Base-by-base conservation (phyloP, 345 rosid species). In the Hibiscus syriacus region DNA sequence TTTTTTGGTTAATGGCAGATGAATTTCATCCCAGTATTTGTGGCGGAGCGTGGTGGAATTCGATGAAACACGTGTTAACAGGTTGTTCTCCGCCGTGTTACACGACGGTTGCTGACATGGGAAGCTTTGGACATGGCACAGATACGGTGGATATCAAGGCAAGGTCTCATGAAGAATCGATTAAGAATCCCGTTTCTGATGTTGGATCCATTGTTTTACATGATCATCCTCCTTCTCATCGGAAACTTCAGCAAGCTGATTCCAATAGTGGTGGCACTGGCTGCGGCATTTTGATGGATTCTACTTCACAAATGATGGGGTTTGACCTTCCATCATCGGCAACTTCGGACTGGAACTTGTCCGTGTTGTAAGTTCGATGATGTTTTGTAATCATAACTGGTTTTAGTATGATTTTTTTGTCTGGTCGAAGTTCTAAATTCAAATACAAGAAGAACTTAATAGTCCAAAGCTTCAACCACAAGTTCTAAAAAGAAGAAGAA, bases 1-100 rank as follows among this genome's bases (percentile, higher is more conserved):
- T 17, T 8, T 52, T 13, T 56, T 29, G 1, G 6, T 19, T 25
- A 52, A 92, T 92, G 98, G 91, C 91, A 5, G 92, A 86, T 70
- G 96, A 92, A 67, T 86, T 83, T 59, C 81, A 79, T 48, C 75
- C 78, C 19, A 83, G 85, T 58, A 72, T 83, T 73, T 85, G 82
- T 56, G 84, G 86, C 49, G 87, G 79, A 16, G 77, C 77, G 66
- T 92, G 90, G 90, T 81, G 92, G 98, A 83, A 73, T 58, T 55
- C 85, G 5, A 49, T 85, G 17, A 80, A 73, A 62, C 72, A 46
- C 73, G 39, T 73, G 60, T 81, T 82, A 57, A 32, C 73, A 1
- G 82, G 82, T 41, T 71, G 74, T 43, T 78, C 81, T 6, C 77
- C 86, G 29, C 87, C 84, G 0, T 69, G 81, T 73, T 82, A 78